A percentile compares a stretch with the other conserved stretches of the same genome.
phyloP scores from a whole-genome alignment of 805 yeast species.

The Myxozyma neotropica region DNA sequence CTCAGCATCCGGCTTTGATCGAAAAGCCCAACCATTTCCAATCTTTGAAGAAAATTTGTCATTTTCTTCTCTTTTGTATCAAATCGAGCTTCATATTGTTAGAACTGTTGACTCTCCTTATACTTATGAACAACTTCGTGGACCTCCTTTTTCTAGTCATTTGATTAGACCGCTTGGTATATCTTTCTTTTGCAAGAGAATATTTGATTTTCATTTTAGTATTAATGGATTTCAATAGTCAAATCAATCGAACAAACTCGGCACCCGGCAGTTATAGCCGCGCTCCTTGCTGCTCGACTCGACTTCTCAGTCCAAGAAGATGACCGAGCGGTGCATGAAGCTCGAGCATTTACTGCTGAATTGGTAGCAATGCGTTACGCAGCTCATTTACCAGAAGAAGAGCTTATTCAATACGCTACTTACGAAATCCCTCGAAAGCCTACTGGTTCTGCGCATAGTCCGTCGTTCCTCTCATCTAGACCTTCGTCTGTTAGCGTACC shows the following conservation, averaged over 20 bases:
- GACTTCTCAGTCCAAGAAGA: slow-evolving; percentile 38
- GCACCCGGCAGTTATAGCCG: slow-evolving; percentile 40
- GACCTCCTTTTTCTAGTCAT: slow-evolving; percentile 35
- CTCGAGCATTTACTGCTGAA: slow-evolving; percentile 41
- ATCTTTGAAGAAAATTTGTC: slow-evolving; percentile 32
- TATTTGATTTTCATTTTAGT: neutral
- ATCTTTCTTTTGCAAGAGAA: slow-evolving; percentile 5
- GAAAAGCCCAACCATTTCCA: slow-evolving; percentile 37
- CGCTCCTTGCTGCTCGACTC: slow-evolving; percentile 38
- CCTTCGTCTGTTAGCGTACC: slow-evolving; percentile 12
- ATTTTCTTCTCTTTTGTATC: slow-evolving; percentile 36
- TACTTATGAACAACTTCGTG: slow-evolving; percentile 38
- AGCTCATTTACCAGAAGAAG: slow-evolving; percentile 34
- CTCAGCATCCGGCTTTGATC: slow-evolving; percentile 18
- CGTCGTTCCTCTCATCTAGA: slow-evolving; percentile 4
- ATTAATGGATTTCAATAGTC: slow-evolving; percentile 1
- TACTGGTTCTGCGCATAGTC: neutral
- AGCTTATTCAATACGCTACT: slow-evolving; percentile 25
- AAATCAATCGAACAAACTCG: slow-evolving; percentile 34
- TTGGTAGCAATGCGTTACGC: slow-evolving; percentile 39
- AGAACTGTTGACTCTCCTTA: slow-evolving; percentile 39
- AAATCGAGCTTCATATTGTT: slow-evolving; percentile 36
- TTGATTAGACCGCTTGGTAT: slow-evolving; percentile 37
- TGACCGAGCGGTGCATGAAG: slow-evolving; percentile 38
- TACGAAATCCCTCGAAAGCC: slow-evolving; percentile 30